These are phyloP conservation scores for Candida broadrunensis DNA, from an alignment of 805 yeast genomes.

Conservation along the genomic window DNA sequence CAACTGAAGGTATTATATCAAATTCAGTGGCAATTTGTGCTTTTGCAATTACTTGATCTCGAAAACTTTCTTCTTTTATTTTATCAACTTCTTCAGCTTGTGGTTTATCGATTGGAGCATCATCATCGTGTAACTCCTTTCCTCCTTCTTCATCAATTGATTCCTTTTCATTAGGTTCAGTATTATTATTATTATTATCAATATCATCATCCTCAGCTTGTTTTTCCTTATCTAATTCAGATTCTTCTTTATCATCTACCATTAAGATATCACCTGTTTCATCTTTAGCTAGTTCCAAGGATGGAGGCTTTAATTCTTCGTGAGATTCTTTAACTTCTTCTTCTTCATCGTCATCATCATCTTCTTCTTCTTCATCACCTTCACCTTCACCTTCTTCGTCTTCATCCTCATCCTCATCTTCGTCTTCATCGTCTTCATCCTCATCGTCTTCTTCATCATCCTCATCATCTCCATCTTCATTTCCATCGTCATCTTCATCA, in stretches of 20 bases:
- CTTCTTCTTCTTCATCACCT: slow-evolving; percentile 12
- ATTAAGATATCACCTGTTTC: slow-evolving; percentile 7
- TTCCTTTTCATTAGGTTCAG: slow-evolving; percentile 1
- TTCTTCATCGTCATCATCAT: slow-evolving; percentile 16
- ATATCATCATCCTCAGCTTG: slow-evolving; percentile 3
- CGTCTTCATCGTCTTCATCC: slow-evolving; percentile 15
- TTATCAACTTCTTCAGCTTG: neutral
- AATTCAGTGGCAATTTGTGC: slow-evolving; percentile 53
- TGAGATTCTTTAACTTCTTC: slow-evolving; percentile 11
- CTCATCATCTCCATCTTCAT: slow-evolving; percentile 17
- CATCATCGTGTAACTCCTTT: slow-evolving; percentile 1
- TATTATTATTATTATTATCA: slow-evolving; percentile 1
- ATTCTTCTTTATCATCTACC: slow-evolving; percentile 9
- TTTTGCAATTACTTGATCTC: slow-evolving; percentile 34
- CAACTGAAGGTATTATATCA: slow-evolving; percentile 81
- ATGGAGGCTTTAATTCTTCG: slow-evolving; percentile 3
- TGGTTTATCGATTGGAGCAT: neutral
- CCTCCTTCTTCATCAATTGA: neutral
- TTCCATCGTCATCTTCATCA: slow-evolving; percentile 18
- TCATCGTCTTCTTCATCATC: slow-evolving; percentile 15
- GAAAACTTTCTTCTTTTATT: slow-evolving; percentile 10
- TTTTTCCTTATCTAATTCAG: slow-evolving; percentile 5
- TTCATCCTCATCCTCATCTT: slow-evolving; percentile 14
- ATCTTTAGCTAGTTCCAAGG: slow-evolving; percentile 4
- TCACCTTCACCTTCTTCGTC: slow-evolving; percentile 15